A percentile compares a stretch with the other conserved stretches of the same genome.
Conservation (phyloP, 495 filamentous ascomycete genomes). For the Acidiella bohemica region DNA sequence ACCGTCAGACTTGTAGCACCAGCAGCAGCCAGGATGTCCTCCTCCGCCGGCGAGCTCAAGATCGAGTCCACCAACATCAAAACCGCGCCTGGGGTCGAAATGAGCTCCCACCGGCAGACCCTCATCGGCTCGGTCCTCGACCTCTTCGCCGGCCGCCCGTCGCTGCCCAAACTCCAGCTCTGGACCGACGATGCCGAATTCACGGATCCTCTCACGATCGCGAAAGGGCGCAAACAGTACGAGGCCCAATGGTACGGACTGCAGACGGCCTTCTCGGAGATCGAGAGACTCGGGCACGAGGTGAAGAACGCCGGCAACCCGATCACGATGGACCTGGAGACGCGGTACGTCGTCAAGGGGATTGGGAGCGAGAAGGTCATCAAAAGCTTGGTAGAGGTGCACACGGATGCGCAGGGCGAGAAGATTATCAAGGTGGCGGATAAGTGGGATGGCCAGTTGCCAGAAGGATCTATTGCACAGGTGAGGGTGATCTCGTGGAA, state of each 20-base stretch:
- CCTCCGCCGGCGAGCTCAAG: slow-evolving; percentile 13
- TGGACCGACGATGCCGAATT: slow-evolving; percentile 41
- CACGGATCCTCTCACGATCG: slow-evolving; percentile 38
- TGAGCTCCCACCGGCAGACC: slow-evolving; percentile 35
- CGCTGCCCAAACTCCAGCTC: slow-evolving; percentile 41
- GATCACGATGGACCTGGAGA: slow-evolving; percentile 39
- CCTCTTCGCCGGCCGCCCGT: slow-evolving; percentile 44
- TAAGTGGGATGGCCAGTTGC: slow-evolving; percentile 40
- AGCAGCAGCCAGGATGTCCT: slow-evolving; percentile 3
- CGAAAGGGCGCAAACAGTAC: slow-evolving; percentile 37
- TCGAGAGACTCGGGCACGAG: slow-evolving; percentile 36
- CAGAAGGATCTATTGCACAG: slow-evolving; percentile 34
- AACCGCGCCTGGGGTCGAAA: slow-evolving; percentile 33
- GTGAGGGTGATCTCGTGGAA: slow-evolving; percentile 34
- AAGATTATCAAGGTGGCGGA: slow-evolving; percentile 44
- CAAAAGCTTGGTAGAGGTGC: slow-evolving; percentile 36
- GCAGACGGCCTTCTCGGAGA: slow-evolving; percentile 33
- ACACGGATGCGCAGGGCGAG: slow-evolving; percentile 27
- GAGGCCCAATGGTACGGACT: slow-evolving; percentile 43
- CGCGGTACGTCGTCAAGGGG: slow-evolving; percentile 40
- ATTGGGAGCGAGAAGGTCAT: slow-evolving; percentile 41
- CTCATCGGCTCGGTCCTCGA: slow-evolving; percentile 44
- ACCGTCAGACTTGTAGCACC: not conserved
- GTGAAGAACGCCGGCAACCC: slow-evolving; percentile 42
- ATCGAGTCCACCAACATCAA: slow-evolving; percentile 40